These are phyloP conservation scores for Lasiodiplodia sp. DNA, from an alignment of 2,329 filamentous ascomycete species.

Conservation along the genomic window DNA sequence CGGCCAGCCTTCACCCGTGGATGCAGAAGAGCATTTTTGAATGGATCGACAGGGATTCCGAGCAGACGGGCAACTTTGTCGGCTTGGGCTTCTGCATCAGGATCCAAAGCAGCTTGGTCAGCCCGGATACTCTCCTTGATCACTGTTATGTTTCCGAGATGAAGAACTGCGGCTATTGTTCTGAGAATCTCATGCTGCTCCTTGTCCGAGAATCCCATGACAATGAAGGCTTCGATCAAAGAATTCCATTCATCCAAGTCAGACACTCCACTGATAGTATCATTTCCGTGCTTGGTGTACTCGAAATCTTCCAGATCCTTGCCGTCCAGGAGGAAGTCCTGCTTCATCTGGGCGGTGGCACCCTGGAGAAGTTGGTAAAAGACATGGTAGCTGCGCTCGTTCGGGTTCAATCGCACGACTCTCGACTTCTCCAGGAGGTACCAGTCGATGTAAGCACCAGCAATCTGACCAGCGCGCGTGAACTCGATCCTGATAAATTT, in stretches of 20 bases:
- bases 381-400: conserved; percentile 95
- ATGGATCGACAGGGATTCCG: conserved; percentile 83
- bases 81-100: conserved; percentile 77
- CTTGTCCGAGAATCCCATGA: conserved; percentile 90
- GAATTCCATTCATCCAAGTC: conserved; percentile 90
- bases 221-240: conserved; percentile 87
- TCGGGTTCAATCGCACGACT: conserved; percentile 84
- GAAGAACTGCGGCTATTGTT: conserved; percentile 89
- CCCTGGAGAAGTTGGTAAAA: conserved; percentile 96
- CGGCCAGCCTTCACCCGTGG: conserved; percentile 93
- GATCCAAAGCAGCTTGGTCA: conserved; percentile 84
- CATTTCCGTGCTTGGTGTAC: conserved; percentile 91
- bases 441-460: conserved; percentile 97
- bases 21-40: conserved; percentile 87
- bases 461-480: conserved; percentile 84
- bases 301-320: conserved; percentile 85
- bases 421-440: conserved; percentile 98
- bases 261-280: conserved; percentile 88
- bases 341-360: conserved; percentile 75
- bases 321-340: conserved; percentile 77
- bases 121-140: conserved; percentile 88
- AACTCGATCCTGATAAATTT: conserved; percentile 99
- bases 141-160: conserved; percentile 90
- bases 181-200: conserved; percentile 85
- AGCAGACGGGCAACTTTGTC: conserved; percentile 82